These are phyloP conservation scores for Sherardia arvensis DNA, from an alignment of 257 asterid species.

Conservation along the genomic window DNA sequence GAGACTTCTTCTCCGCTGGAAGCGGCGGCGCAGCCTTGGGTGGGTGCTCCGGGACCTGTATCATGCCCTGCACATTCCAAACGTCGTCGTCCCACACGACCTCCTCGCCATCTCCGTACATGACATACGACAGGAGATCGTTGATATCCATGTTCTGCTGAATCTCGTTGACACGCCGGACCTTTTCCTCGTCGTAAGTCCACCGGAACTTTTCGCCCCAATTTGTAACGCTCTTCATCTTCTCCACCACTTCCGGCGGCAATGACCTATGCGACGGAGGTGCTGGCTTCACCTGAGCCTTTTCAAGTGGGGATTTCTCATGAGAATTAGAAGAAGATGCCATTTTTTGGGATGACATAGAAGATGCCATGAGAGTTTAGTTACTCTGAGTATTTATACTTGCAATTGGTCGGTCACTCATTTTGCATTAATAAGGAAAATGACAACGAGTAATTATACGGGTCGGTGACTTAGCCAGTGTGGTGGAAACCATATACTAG, in stretches of 20 bases:
- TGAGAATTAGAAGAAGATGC: not conserved
- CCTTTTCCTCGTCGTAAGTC: constrained; percentile 1
- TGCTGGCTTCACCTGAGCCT: not conserved
- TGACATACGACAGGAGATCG: not conserved
- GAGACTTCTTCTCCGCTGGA: not conserved
- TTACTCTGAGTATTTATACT: too few relatives aligned
- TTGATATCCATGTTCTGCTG: not conserved
- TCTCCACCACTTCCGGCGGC: not conserved
- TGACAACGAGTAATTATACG: not conserved
- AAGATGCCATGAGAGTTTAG: too few relatives aligned
- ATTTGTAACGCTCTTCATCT: not conserved
- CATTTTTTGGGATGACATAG: too few relatives aligned
- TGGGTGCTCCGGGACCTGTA: not conserved
- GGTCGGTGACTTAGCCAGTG: too few relatives aligned
- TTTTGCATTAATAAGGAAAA: too few relatives aligned
- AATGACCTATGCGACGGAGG: not conserved
- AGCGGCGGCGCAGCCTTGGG: too few relatives aligned
- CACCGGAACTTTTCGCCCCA: constrained; percentile 2
- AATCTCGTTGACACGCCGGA: not conserved
- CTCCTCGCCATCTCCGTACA: not conserved
- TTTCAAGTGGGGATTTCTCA: not conserved
- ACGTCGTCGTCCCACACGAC: not conserved
- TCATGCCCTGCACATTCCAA: not conserved
- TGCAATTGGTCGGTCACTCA: too few relatives aligned
- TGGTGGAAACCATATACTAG: too few relatives aligned